These are phyloP conservation scores for Argentina anserina DNA, from an alignment of 306 rosid genomes.

Conservation along the genomic window DNA sequence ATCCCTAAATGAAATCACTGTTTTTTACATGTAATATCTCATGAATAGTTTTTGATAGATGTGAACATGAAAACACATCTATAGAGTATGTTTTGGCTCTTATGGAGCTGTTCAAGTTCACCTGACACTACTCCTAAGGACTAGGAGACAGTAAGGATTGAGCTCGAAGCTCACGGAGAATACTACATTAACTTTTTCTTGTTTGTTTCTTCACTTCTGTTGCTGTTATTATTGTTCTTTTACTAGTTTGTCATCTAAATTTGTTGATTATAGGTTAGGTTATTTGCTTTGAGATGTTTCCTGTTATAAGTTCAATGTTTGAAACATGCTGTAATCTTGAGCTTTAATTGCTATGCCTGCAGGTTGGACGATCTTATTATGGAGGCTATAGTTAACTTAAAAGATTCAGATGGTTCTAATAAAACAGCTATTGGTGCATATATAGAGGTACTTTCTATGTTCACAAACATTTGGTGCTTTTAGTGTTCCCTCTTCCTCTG, in stretches of 20 bases:
- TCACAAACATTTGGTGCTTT: slow-evolving; percentile 9
- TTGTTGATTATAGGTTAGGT: not conserved
- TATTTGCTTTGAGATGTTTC: not conserved
- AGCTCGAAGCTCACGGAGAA: not conserved
- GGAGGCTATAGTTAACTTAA: slow-evolving; percentile 74
- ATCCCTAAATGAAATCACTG: not conserved
- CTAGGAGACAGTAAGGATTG: not conserved
- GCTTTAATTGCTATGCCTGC: slow-evolving; percentile 19
- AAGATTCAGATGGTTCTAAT: slow-evolving; percentile 83
- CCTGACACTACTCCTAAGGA: not conserved
- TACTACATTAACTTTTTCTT: no score
- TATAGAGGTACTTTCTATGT: slow-evolving; percentile 62
- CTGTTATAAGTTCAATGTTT: not conserved
- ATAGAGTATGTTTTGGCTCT: not conserved
- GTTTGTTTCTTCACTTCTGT: not conserved
- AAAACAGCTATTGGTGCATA: slow-evolving; percentile 78
- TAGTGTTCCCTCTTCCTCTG: not conserved
- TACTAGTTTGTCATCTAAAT: not conserved
- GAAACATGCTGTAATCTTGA: not conserved
- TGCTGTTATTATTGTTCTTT: not conserved
- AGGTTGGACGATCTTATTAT: slow-evolving; percentile 84
- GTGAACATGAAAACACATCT: not conserved
- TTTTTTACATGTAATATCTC: not conserved
- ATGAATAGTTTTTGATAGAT: not conserved
- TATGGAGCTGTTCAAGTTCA: not conserved